Conservation (phyloP, 345 rosid species). For the Lumnitzera littorea region DNA sequence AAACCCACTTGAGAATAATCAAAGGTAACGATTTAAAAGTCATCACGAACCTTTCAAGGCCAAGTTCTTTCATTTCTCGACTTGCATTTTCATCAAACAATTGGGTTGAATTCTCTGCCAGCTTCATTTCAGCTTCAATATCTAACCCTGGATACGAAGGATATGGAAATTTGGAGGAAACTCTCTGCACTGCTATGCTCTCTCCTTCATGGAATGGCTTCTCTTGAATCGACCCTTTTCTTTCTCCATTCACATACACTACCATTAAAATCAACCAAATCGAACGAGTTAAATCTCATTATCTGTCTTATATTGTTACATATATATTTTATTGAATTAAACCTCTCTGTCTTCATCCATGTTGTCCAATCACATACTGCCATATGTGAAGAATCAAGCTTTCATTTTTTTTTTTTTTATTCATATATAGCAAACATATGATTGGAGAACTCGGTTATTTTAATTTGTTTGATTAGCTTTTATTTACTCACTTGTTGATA, state of each 20-base stretch:
- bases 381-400: too few species aligned
- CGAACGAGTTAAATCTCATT: too few species aligned
- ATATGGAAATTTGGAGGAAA: background rate
- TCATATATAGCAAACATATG: too few species aligned
- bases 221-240: background rate
- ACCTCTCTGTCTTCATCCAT: too few species aligned
- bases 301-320: too few species aligned
- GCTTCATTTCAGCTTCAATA: slow-evolving; percentile 22
- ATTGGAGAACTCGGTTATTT: too few species aligned
- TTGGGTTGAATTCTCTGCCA: slow-evolving; percentile 21
- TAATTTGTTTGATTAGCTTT: too few species aligned
- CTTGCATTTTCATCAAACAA: slow-evolving; percentile 10
- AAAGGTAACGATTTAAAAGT: background rate
- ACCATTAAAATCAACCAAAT: background rate
- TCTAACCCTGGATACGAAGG: slow-evolving; percentile 3
- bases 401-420: too few species aligned
- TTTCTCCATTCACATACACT: slow-evolving; percentile 14
- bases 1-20: too few species aligned
- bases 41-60: slow-evolving; percentile 26
- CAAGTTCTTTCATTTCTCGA: slow-evolving; percentile 27
- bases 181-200: slow-evolving; percentile 6
- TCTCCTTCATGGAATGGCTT: slow-evolving; percentile 8
- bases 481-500: slow-evolving; percentile 15
- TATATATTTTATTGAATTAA: too few species aligned
- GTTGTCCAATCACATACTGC: too few species aligned